Percentiles rank a stretch among this genome's conserved stretches.
Evolutionary conservation across 1,139 yeast genomes (phyloP).

Genomic region (Saccharomyces pastorianus): DNA sequence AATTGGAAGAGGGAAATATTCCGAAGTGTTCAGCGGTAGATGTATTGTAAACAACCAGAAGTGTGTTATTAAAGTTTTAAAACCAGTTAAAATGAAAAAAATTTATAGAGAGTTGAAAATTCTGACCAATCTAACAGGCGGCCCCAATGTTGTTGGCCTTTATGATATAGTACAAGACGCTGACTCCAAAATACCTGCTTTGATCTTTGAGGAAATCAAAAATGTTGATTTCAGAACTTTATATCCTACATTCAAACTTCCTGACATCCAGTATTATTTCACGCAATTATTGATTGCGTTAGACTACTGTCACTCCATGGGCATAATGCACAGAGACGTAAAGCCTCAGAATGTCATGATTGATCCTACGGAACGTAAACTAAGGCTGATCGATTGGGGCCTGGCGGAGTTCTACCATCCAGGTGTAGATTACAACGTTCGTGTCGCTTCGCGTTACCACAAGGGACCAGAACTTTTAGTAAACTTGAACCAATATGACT

Average conservation of each 20-base stretch:
- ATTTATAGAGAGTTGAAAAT: constrained; percentile 71
- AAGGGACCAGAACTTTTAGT: constrained; percentile 75
- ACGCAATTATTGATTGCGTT: constrained; percentile 61
- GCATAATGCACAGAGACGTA: constrained; percentile 77
- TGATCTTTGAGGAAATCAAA: constrained; percentile 62
- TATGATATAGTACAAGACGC: constrained; percentile 72
- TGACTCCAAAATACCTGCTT: constrained; percentile 64
- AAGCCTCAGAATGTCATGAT: constrained; percentile 83
- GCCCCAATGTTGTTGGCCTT: constrained; percentile 62
- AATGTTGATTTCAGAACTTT: constrained; percentile 66
- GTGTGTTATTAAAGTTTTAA: constrained; percentile 65
- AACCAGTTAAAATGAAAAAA: constrained; percentile 74
- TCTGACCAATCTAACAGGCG: constrained; percentile 64
- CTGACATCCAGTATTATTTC: constrained; percentile 64
- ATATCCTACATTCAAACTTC: constrained; percentile 55
- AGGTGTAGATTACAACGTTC: constrained; percentile 69
- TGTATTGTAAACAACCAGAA: constrained; percentile 39
- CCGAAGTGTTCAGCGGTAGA: constrained; percentile 67
- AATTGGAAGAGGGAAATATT: constrained; percentile 72
- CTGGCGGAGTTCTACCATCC: constrained; percentile 75
- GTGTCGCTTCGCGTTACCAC: constrained; percentile 75
- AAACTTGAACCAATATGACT: constrained; percentile 67
- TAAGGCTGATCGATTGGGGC: constrained; percentile 78
- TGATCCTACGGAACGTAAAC: constrained; percentile 53
- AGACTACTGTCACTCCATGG: constrained; percentile 74